A percentile compares a stretch with the other conserved stretches of the same genome.
Conservation (phyloP, 2,329 filamentous ascomycete genomes). For the Didymella exigua region DNA sequence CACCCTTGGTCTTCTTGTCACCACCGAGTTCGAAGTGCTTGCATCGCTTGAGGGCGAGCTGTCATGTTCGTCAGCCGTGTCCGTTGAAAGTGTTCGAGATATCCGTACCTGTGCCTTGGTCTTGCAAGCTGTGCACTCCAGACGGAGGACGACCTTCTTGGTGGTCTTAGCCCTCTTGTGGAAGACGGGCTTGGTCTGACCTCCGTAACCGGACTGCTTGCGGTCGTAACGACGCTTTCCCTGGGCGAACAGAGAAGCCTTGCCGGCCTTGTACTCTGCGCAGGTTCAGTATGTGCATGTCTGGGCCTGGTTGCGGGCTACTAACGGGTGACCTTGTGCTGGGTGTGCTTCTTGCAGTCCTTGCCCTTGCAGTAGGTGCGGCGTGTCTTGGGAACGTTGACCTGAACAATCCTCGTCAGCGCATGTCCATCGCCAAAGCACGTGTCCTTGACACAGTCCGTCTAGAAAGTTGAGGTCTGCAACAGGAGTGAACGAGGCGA, state of each 20-base stretch:
- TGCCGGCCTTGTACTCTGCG: constrained; percentile 88
- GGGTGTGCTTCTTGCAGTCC: constrained; percentile 71
- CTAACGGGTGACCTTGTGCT: constrained; percentile 47
- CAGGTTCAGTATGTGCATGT: constrained; percentile 32
- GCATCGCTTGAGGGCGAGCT: constrained; percentile 98
- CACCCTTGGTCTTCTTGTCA: constrained; percentile 99
- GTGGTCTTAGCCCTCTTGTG: constrained; percentile 99
- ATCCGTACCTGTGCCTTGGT: constrained; percentile 41
- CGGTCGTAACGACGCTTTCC: constrained; percentile 93
- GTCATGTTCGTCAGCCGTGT: constrained; percentile 59
- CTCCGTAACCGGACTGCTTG: constrained; percentile 99
- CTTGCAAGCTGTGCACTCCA: constrained; percentile 98
- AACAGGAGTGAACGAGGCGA: constrained; percentile 22
- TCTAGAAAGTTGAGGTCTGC: constrained; percentile 8
- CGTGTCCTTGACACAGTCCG: constrained; percentile 15
- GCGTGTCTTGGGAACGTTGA: constrained; percentile 98
- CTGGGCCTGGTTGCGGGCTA: constrained; percentile 14
- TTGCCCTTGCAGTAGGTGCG: constrained; percentile 98
- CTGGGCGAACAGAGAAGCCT: constrained; percentile 95
- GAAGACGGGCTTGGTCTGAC: constrained; percentile 99
- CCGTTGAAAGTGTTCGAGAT: no score
- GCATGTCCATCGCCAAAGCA: constrained; percentile 5
- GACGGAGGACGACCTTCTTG: constrained; percentile 98
- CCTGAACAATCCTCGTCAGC: constrained; percentile 58
- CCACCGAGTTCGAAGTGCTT: constrained; percentile 99